Percentiles rank a stretch among this genome's conserved stretches.
Evolutionary conservation across 2,329 filamentous ascomycete genomes (phyloP).

Genomic region (Diaporthe capsici): DNA sequence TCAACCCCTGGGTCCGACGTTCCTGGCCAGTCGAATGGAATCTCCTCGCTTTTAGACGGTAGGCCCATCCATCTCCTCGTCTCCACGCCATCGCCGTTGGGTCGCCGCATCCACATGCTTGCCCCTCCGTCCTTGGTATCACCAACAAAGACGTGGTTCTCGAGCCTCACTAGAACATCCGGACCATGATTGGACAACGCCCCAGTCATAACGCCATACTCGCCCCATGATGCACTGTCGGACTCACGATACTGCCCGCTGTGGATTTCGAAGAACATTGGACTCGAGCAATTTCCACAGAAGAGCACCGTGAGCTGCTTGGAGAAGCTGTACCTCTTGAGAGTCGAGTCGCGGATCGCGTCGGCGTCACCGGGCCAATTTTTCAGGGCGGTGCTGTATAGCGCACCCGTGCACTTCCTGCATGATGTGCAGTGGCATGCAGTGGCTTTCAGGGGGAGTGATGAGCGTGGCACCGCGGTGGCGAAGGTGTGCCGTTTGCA

Average conservation of each 20-base stretch:
- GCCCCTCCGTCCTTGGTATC: conserved; percentile 69
- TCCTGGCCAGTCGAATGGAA: conserved; percentile 49
- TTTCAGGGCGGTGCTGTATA: conserved; percentile 53
- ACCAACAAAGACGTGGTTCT: conserved; percentile 59
- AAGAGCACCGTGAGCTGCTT: conserved; percentile 53
- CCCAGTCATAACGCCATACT: conserved; percentile 56
- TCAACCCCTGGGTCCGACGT: conserved; percentile 38
- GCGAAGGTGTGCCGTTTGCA: conserved; percentile 60
- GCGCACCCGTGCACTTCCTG: conserved; percentile 58
- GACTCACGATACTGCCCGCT: conserved; percentile 30
- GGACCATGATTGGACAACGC: conserved; percentile 50
- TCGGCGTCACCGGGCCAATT: conserved; percentile 54
- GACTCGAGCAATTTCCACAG: conserved; percentile 59
- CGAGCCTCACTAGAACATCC: conserved; percentile 50
- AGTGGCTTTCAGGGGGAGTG: conserved; percentile 57
- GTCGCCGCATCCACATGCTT: conserved; percentile 58
- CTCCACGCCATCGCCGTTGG: conserved; percentile 49
- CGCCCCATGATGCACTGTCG: conserved; percentile 36
- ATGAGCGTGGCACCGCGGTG: conserved; percentile 48
- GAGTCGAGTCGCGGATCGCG: conserved; percentile 48
- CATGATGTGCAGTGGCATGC: conserved; percentile 66
- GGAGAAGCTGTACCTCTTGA: conserved; percentile 56
- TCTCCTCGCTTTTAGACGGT: conserved; percentile 45
- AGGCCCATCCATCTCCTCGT: conserved; percentile 48
- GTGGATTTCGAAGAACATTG: conserved; percentile 57